A percentile compares a stretch with the other conserved stretches of the same genome.
These are phyloP conservation scores for Ustilago cynodontis DNA, from an alignment of 1,284 basidiomycete genomes.

Conservation along the genomic window DNA sequence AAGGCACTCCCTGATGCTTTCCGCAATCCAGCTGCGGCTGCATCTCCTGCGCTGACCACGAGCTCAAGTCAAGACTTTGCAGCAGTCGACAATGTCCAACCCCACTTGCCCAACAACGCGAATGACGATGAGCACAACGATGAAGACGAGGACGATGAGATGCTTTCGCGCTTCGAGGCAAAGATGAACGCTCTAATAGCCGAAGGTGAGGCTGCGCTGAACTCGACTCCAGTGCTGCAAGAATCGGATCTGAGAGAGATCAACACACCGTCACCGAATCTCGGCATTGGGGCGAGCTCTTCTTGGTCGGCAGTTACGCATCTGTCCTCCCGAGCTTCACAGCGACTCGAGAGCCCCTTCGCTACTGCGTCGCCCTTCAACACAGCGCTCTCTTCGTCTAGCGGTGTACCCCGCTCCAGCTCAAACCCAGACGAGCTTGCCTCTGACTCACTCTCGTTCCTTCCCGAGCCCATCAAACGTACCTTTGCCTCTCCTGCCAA, in stretches of 20 bases:
- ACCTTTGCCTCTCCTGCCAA: conserved; percentile 17
- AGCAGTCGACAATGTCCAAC: neutral
- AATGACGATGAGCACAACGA: conserved; percentile 22
- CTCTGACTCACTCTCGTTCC: neutral
- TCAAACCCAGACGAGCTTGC: conserved; percentile 20
- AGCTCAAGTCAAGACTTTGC: conserved; percentile 4
- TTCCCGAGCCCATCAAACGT: conserved; percentile 42
- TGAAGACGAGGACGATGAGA: conserved; percentile 48
- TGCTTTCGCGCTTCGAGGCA: conserved; percentile 49
- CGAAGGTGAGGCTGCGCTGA: conserved; percentile 54
- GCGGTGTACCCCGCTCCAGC: conserved; percentile 13
- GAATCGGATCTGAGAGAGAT: conserved; percentile 42
- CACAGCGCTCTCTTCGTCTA: neutral
- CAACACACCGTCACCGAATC: conserved; percentile 28
- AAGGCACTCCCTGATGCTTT: conserved; percentile 26
- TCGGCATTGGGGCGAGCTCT: conserved; percentile 9
- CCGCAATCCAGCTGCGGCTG: neutral
- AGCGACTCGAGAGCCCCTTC: conserved; percentile 20
- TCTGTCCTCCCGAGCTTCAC: conserved; percentile 11
- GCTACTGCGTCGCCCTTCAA: conserved; percentile 18
- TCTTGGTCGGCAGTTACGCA: conserved; percentile 9
- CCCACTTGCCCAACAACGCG: neutral
- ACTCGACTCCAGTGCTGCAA: conserved; percentile 46
- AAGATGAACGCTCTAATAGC: conserved; percentile 57
- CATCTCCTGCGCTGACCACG: neutral